Evolutionary conservation across 2,329 filamentous ascomycete genomes (phyloP), one percentile per base, ranked within the genome.

Genomic region (Hymenoscyphus occultus): DNA sequence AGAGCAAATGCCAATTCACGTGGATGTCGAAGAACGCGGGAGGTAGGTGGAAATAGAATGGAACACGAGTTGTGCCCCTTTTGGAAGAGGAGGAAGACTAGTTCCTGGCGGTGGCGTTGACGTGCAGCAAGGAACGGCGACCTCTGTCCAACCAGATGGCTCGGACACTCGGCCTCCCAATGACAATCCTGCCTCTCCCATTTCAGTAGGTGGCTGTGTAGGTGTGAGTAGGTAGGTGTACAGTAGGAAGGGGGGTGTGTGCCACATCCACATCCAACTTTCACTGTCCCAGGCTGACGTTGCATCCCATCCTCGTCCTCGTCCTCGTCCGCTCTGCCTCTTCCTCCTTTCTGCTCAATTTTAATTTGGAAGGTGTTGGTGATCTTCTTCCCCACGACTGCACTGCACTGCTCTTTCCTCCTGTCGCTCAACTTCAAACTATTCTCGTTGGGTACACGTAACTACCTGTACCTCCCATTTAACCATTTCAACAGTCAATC

Each of bases 361-460:
- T 51, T 51, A 28, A 28, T 51, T 51, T 51, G 45, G 45, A 22
- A 22, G 4, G 19, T 12, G 45, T 51, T 51, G 45, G 45, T 51
- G 45, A 51, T 51, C 22, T 22, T 16, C 19, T 28, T 19, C 45
- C 22, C 22, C n/a, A 19, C 19, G n/a, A 51, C 57, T 39, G 7
- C 31, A 14, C 16, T 14, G 28, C n/a, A 10, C 13, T 57, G 57
- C 57, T 59, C 57, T 39, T 59, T 59, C 57, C 39, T 40, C 57
- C 31, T 60, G 39, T 45, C 39, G 13, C 58, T 51, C 19, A 40
- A 39, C 39, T 40, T 28, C n/a, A 12, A 12, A 32, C 56, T n/a
- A 12, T 40, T 60, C 9, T 45, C 40, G 14, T 45, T n/a, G n/a
- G 31, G 14, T 28, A 13, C 22, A 42, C 58, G 35, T 40, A 45